Evolutionary conservation across 176 grass and related monocot genomes (phyloP).

Genomic region (Chloris gayana): DNA sequence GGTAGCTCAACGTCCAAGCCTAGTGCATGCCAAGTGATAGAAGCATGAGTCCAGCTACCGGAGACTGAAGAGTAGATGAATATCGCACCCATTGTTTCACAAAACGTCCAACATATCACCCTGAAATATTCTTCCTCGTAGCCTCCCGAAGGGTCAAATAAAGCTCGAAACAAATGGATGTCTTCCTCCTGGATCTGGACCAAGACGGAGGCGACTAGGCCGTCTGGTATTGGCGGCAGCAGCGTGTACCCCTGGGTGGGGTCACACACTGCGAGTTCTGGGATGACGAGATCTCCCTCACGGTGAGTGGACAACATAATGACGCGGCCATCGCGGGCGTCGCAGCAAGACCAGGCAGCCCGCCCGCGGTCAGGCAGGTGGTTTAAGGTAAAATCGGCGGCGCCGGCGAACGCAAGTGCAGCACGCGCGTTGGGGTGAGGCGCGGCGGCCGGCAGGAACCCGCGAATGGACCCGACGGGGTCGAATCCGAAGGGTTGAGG

Average conservation of each 20-base stretch:
- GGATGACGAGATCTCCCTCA: background rate
- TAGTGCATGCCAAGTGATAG: background rate
- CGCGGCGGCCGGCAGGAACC: too few species aligned
- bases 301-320: background rate
- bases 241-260: background rate
- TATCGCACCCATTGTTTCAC: background rate
- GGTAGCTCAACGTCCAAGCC: background rate
- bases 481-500: too few species aligned
- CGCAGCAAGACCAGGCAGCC: background rate
- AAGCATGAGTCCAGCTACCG: background rate
- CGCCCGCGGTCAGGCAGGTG: background rate
- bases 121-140: constrained; percentile 8
- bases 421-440: background rate
- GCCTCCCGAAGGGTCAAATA: background rate
- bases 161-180: too few species aligned
- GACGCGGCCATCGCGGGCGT: background rate
- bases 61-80: background rate
- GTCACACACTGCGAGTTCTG: constrained; percentile 17
- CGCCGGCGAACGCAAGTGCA: background rate
- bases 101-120: background rate
- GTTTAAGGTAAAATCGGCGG: constrained; percentile 1
- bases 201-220: background rate
- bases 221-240: constrained; percentile 10
- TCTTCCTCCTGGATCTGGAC: background rate
- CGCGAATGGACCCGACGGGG: too few species aligned